Percentiles rank a stretch among this genome's conserved stretches.
Evolutionary conservation across 2,329 filamentous ascomycete genomes (phyloP).

Genomic region (Ceratocystis harringtonii): DNA sequence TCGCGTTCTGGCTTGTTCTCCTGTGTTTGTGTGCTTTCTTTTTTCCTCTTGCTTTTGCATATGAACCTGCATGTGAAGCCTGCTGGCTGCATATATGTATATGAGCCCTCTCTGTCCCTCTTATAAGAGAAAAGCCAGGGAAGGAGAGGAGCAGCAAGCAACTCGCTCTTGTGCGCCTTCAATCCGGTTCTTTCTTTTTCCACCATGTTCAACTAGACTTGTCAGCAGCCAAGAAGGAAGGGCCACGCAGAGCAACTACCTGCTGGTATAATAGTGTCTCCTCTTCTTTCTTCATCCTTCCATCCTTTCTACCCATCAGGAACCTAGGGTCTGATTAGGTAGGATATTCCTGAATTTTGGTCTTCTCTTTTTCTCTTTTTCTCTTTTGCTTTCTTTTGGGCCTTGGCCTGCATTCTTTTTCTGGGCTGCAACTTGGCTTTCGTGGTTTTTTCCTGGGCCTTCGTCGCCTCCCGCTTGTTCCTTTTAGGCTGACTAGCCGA

Average conservation of each 20-base stretch:
- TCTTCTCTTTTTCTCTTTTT: not conserved
- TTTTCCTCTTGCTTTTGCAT: not conserved
- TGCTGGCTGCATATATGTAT: not conserved
- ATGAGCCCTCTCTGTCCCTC: not conserved
- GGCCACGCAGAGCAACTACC: not conserved
- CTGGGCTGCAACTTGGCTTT: not conserved
- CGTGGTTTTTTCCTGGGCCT: not conserved
- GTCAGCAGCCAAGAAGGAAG: not conserved
- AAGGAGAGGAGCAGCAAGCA: not conserved
- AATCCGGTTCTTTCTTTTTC: slow-evolving; percentile 3
- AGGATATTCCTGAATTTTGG: not conserved
- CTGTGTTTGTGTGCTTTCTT: not conserved
- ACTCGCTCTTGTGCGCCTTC: not conserved
- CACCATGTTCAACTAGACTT: slow-evolving; percentile 1
- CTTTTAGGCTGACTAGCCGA: not conserved
- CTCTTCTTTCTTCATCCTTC: slow-evolving; percentile 4
- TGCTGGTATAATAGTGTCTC: not conserved
- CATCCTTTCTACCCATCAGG: not conserved
- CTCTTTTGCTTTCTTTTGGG: not conserved
- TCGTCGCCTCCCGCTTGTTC: not conserved
- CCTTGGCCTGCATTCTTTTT: not conserved
- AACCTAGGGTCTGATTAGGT: not conserved
- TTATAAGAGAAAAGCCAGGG: not conserved
- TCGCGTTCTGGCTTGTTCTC: not conserved
- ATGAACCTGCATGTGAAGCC: not conserved